Evolutionary conservation across 805 yeast genomes (phyloP), one percentile per base, ranked within the genome.

Genomic region (Wickerhamomyces alni): DNA sequence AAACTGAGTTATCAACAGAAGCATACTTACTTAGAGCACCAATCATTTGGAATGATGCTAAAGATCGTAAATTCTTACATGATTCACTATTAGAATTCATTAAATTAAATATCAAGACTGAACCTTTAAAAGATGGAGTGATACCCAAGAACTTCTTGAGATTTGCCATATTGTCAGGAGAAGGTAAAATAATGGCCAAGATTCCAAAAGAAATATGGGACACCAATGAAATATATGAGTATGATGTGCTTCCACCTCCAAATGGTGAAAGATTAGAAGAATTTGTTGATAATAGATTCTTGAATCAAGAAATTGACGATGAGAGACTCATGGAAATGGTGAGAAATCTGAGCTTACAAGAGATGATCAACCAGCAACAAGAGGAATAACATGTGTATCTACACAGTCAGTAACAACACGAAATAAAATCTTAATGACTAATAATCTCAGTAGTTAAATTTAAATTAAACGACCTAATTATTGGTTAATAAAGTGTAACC

Each of bases 81-180:
- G 66, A 62, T 18, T 69, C 71, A 31, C 53, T 79, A 16, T 39
- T 57, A 10, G 42, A 42, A 3, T 33, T 66, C 11, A 44, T 63
- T 5, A 29, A 31, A 19, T 35, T 10, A 30, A 46, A 35, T 7
- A 9, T 45, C 36, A 45, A 43, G 19, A 32, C 35, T 39, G 42
- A 33, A 11, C 45, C 39, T 15, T 40, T 49, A 28, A 42, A 50
- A 22, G 51, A 50, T 16, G 52, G 54, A 2, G 48, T 43, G 4
- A 65, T 82, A 0, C 88, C 91, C 1, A 52, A 61, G 5, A 83
- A 82, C 51, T 64, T 85, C 42, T 49, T 83, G 11, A 67, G 95
- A 41, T 82, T 82, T 58, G 81, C 79, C 2, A 69, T 84, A 25
- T 59, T 84, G 31, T 80, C 88, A 0, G 85, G 83, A 15, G 93